Base-by-base conservation (phyloP, 2,329 filamentous ascomycete species). In the Trichoderma brevicompactum region DNA sequence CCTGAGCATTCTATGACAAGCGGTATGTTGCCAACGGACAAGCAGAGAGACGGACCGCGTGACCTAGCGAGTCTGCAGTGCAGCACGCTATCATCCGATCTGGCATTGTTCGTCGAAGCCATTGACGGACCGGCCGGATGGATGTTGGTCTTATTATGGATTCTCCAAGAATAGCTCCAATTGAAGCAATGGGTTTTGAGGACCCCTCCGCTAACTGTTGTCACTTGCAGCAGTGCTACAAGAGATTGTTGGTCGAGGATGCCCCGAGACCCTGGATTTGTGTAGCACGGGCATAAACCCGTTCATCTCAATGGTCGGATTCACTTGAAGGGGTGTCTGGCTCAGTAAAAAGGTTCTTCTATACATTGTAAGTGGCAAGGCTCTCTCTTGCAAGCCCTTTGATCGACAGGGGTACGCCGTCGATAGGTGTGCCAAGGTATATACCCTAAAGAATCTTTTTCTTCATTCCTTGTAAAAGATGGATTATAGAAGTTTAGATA, bases 181-280 rank as follows among this genome's bases (percentile, higher is more conserved):
- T 28, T 10, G 40, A 38, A 46, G 59, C 40, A 13, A 36, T 46
- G 48, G 23, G 17, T 23, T 36, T 32, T 17, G 59, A 41, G n/a
- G 38, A 15, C n/a, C 2, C 23, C 23, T 50, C 34, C 36, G 23
- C n/a, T 17, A 61, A 28, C 23, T 19, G 55, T 28, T 13, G 17
- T 23, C 32, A 38, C 32, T 23, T 58, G 38, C 58, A 43, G 46
- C 48, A 61, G 8, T 15, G 34, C 46, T 38, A 50, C 56, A 60
- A 40, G 19, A 41, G 15, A 32, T 17, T 7, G 40, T 12, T 7
- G 41, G 19, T 1, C 36, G 12, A 41, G 3, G 12, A 56, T 52
- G 53, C 53, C 15, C 12, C 23, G 19, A 28, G 17, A 40, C 2
- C 32, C 56, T 49, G 19, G n/a, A 58, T 41, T 19, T 43, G 58